Base-by-base conservation (phyloP, 1,284 basidiomycete species). In the Puccinia sorghi region DNA sequence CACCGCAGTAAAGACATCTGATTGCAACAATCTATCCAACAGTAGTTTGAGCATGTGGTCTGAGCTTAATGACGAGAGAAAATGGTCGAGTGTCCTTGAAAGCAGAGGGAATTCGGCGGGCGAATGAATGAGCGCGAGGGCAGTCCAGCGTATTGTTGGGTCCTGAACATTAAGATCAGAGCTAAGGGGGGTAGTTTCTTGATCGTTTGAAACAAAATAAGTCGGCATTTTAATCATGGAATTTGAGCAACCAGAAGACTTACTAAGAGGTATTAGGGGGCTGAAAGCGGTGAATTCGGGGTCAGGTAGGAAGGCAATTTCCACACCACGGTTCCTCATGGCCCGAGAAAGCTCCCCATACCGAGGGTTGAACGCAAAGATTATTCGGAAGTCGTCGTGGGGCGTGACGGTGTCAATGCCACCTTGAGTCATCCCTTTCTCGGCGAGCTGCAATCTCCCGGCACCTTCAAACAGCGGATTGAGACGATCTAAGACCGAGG, bases 281-380 rank as follows among this genome's bases (percentile, higher is more conserved):
- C 15, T 32, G 27, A 64, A 20, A 11, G 5, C 48, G 43, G 17
- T 57, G 20, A 39, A 32, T 22, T 56, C 48, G 25, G 67, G 39
- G 22, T 74, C 71, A 25, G 71, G 39, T 7, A 82, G 61, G 63
- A 83, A 80, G 37, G 88, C 88, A 50, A 99, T 88, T 85, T 99
- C 97, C 57, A 98, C 88, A 48, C 96, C 97, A 81, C 97, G 90
- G 84, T 99, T 99, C 56, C 97, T 90, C 97, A 99, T 99, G 0
- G 97, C 97, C 52, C 97, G 88, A 8, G 96, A 98, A 12, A 99
- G 87, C 85, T 99, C 97, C 67, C 97, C 97, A 81, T 92, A 88
- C 80, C 90, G 89, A 25, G 94, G 91, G 83, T 99, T 93, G 79
- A 97, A 90, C 5, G 91, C 90, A 94, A 99, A 97, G 85, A 99